These are phyloP conservation scores for Niebla homalea DNA, from an alignment of 495 filamentous ascomycete species.

Conservation along the genomic window DNA sequence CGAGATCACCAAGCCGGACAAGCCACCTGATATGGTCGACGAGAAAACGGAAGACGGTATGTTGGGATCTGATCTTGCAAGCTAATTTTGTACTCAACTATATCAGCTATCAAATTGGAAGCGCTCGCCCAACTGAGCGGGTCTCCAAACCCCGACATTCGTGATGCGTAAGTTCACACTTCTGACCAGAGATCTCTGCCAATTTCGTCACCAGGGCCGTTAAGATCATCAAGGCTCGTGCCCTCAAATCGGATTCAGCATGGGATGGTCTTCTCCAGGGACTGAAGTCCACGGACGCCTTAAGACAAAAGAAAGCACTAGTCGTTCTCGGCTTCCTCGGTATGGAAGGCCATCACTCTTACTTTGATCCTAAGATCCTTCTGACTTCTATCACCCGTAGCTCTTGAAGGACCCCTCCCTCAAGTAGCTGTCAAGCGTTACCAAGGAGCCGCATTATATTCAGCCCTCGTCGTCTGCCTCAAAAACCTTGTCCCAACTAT, in stretches of 20 bases:
- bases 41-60: conserved; percentile 37
- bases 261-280: conserved; percentile 31
- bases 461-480: conserved; percentile 33
- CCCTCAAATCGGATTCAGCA: conserved; percentile 28
- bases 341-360: neutral
- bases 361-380: too few species aligned
- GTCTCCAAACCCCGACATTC: conserved; percentile 37
- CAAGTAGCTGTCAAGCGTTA: too few species aligned
- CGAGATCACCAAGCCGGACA: conserved; percentile 35
- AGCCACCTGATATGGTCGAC: conserved; percentile 32
- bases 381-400: too few species aligned
- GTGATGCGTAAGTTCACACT: conserved; percentile 32
- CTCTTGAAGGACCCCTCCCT: too few species aligned
- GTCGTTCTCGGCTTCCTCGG: conserved; percentile 33
- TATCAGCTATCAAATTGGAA: conserved; percentile 35
- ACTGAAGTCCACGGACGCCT: conserved; percentile 25
- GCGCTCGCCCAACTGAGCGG: conserved; percentile 36
- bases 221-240: conserved; percentile 37
- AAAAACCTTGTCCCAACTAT: conserved; percentile 33
- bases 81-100: neutral
- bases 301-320: conserved; percentile 27
- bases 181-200: conserved; percentile 1
- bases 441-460: conserved; percentile 12
- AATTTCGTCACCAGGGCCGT: conserved; percentile 24
- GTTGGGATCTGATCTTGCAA: neutral